A percentile compares a stretch with the other conserved stretches of the same genome.
Evolutionary conservation across 495 filamentous ascomycete species (phyloP).

Genomic region (Peziza echinospora): DNA sequence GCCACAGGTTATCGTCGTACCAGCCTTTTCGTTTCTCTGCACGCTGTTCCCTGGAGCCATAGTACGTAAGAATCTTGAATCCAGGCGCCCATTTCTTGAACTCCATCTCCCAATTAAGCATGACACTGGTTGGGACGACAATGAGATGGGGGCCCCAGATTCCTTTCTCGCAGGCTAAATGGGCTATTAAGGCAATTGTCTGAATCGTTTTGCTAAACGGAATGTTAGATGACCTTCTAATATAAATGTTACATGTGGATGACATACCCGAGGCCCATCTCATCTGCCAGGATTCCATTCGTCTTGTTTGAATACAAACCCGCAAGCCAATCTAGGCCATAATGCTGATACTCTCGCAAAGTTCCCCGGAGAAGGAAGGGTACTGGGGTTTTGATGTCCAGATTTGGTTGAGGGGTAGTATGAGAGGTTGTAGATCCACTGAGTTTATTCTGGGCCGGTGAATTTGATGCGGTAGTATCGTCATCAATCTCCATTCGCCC

Average conservation of each 20-base stretch:
- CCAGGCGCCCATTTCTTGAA: constrained; percentile 99
- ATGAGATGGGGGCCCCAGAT: constrained; percentile 94
- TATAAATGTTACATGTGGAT: constrained; percentile 1
- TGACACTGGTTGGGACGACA: constrained; percentile 92
- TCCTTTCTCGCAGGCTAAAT: constrained; percentile 74
- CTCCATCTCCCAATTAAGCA: constrained; percentile 99
- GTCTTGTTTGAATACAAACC: constrained; percentile 76
- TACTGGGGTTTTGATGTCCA: constrained; percentile 44
- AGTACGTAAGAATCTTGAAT: constrained; percentile 96
- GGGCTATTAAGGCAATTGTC: constrained; percentile 84
- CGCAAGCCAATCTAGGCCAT: constrained; percentile 89
- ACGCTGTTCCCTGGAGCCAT: constrained; percentile 79
- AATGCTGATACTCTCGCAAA: constrained; percentile 89
- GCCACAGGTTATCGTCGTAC: constrained; percentile 77
- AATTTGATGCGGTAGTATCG: background rate
- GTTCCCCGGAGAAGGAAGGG: constrained; percentile 80
- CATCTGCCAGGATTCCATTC: constrained; percentile 96
- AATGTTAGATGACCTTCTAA: constrained; percentile 5
- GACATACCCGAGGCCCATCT: constrained; percentile 74
- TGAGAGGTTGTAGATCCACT: constrained; percentile 20
- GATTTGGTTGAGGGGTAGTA: constrained; percentile 18
- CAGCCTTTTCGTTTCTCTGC: constrained; percentile 77
- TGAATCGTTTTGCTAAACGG: constrained; percentile 64
- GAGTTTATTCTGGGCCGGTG: background rate
- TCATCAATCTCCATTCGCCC: background rate